Conservation (phyloP, 768 basidiomycete species). For the Pleurotus citrinopileatus region DNA sequence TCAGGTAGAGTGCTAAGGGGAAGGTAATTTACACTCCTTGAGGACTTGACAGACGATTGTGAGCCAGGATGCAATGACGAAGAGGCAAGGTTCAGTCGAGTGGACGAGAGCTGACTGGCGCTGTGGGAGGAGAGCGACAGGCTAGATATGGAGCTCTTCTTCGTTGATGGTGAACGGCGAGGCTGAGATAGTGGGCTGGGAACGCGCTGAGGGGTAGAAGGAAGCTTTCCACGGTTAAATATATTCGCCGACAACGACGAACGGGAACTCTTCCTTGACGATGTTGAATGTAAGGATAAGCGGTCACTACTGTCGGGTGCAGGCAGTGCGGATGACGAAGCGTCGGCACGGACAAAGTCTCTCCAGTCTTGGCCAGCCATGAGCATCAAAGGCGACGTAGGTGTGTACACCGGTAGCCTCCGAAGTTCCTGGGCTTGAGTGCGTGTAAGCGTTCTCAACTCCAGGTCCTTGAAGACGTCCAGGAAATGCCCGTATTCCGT, state of each 20-base stretch:
- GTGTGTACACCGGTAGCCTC: conserved; percentile 15
- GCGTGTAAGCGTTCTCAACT: conserved; percentile 56
- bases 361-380: conserved; percentile 8
- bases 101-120: conserved; percentile 29
- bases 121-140: conserved; percentile 7
- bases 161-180: not conserved
- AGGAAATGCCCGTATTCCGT: conserved; percentile 67
- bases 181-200: conserved; percentile 1
- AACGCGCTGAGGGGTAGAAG: not conserved
- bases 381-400: conserved; percentile 11
- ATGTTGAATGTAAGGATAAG: conserved; percentile 23
- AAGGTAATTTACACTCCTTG: conserved; percentile 44
- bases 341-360: not conserved
- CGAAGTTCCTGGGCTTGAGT: conserved; percentile 40
- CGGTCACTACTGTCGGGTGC: not conserved
- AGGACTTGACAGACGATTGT: conserved; percentile 46
- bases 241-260: not conserved
- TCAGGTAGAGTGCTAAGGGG: conserved; percentile 50
- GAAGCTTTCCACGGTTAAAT: conserved; percentile 1
- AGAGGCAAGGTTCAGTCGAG: conserved; percentile 23
- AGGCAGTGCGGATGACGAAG: conserved; percentile 1
- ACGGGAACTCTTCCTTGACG: conserved; percentile 24
- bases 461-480: conserved; percentile 79
- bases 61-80: conserved; percentile 24
- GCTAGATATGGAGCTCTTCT: conserved; percentile 6